Base-by-base conservation (phyloP, 352 stramenopile species). In the Detonula confervacea region DNA sequence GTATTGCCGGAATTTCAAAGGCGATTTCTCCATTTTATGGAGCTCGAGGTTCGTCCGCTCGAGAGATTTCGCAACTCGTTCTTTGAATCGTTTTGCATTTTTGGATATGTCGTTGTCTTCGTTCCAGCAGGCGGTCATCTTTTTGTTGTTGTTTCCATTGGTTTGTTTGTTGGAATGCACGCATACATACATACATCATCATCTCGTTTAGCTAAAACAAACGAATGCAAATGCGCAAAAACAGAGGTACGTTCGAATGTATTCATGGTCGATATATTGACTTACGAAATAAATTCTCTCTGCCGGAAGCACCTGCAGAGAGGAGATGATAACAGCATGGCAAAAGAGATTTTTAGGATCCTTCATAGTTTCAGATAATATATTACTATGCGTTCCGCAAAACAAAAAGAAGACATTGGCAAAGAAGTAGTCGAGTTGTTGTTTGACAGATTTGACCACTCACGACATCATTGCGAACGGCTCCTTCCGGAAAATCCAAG, bases 401-500 rank as follows among this genome's bases (percentile, higher is more conserved):
- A n/a, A n/a, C n/a, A n/a, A n/a, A n/a, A n/a, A n/a, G n/a, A n/a
- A n/a, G n/a, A n/a, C n/a, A n/a, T n/a, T n/a, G n/a, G n/a, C n/a
- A n/a, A n/a, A n/a, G n/a, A n/a, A n/a, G n/a, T n/a, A n/a, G n/a
- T n/a, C n/a, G n/a, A n/a, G n/a, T n/a, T n/a, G n/a, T n/a, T n/a
- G n/a, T n/a, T n/a, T n/a, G n/a, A n/a, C n/a, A n/a, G n/a, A n/a
- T 42, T 46, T 22, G 16, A 20, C 18, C 27, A 20, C 54, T 65
- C 29, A 60, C 47, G 24, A 73, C 64, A 63, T 73, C 64, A 52
- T 73, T 73, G 0, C 64, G 47, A 18, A 37, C 18, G 1, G 64
- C 64, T 42, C 64, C 64, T 46, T 73, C 64, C 1, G 77, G 77
- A 46, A 85, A 85, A 60, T 87, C 80, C 44, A 87, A 16, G 46